phyloP scores from a whole-genome alignment of 768 basidiomycete genomes.

The Trametes sanguinea region DNA sequence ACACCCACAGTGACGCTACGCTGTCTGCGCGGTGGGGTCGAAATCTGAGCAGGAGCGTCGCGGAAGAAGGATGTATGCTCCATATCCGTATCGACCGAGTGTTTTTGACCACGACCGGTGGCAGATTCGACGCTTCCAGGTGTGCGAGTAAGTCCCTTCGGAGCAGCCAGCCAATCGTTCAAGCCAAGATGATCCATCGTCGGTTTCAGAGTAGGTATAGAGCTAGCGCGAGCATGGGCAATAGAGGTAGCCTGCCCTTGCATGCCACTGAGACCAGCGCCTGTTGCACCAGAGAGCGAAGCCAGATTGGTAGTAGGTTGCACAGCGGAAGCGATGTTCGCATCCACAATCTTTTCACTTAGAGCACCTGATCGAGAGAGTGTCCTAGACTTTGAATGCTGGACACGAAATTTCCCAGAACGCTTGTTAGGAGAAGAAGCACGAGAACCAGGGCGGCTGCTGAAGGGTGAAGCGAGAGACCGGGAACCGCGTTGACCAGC shows the following conservation, averaged over 20 bases:
- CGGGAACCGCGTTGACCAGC: slow-evolving; percentile 18
- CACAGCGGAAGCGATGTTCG: neutral
- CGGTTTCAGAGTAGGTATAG: slow-evolving; percentile 28
- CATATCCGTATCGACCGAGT: neutral
- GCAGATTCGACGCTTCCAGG: slow-evolving; percentile 14
- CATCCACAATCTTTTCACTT: slow-evolving; percentile 13
- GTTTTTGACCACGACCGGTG: slow-evolving; percentile 11
- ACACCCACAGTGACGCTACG: slow-evolving; percentile 20
- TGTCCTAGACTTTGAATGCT: slow-evolving; percentile 41
- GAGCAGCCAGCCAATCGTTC: slow-evolving; percentile 33
- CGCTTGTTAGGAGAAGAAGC: slow-evolving; percentile 37
- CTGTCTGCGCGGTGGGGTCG: slow-evolving; percentile 29
- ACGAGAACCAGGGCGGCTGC: slow-evolving; percentile 45
- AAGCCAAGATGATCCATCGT: slow-evolving; percentile 19
- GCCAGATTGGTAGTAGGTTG: too few relatives aligned
- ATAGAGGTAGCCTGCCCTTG: neutral
- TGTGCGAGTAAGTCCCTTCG: slow-evolving; percentile 30
- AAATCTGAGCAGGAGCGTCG: slow-evolving; percentile 25
- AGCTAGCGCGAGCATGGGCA: slow-evolving; percentile 29
- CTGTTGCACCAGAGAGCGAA: neutral
- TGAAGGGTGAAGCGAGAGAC: slow-evolving; percentile 48
- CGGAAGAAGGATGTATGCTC: slow-evolving; percentile 27
- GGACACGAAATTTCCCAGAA: slow-evolving; percentile 24
- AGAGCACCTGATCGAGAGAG: slow-evolving; percentile 34
- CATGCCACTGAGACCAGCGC: neutral